Evolutionary conservation across 2,329 filamentous ascomycete species (phyloP).

Genomic region (Phoma sp.): DNA sequence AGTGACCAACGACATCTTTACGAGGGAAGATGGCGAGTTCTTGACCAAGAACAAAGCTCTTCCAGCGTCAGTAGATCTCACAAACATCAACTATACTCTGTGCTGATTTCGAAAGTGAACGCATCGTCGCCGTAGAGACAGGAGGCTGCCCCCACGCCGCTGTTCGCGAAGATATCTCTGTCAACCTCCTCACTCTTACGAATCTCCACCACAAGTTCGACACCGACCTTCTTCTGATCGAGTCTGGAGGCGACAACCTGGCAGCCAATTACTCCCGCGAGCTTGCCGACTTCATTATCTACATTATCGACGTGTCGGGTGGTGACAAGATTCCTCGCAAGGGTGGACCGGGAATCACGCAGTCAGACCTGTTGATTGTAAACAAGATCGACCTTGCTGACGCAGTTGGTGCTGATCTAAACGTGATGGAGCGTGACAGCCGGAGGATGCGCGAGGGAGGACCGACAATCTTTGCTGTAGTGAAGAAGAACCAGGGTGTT

Average conservation of each 20-base stretch:
- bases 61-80: constrained; percentile 59
- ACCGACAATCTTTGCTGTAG: constrained; percentile 93
- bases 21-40: constrained; percentile 96
- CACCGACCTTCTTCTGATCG: constrained; percentile 88
- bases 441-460: constrained; percentile 94
- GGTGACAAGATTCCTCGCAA: constrained; percentile 97
- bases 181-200: constrained; percentile 91
- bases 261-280: constrained; percentile 96
- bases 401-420: constrained; percentile 85
- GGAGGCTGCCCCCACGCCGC: constrained; percentile 97
- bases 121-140: constrained; percentile 96
- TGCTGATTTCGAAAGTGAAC: constrained; percentile 48
- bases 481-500: constrained; percentile 89
- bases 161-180: constrained; percentile 93
- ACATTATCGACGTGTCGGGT: constrained; percentile 95
- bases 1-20: constrained; percentile 99
- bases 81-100: not conserved
- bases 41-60: constrained; percentile 86
- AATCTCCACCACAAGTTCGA: constrained; percentile 81
- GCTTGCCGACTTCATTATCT: constrained; percentile 96
- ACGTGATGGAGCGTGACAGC: constrained; percentile 93
- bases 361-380: constrained; percentile 89
- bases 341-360: constrained; percentile 95
- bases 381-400: constrained; percentile 97
- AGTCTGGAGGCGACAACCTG: constrained; percentile 94